Conservation (phyloP, 768 basidiomycete genomes). For the Sistotremastrum niveocremeum region DNA sequence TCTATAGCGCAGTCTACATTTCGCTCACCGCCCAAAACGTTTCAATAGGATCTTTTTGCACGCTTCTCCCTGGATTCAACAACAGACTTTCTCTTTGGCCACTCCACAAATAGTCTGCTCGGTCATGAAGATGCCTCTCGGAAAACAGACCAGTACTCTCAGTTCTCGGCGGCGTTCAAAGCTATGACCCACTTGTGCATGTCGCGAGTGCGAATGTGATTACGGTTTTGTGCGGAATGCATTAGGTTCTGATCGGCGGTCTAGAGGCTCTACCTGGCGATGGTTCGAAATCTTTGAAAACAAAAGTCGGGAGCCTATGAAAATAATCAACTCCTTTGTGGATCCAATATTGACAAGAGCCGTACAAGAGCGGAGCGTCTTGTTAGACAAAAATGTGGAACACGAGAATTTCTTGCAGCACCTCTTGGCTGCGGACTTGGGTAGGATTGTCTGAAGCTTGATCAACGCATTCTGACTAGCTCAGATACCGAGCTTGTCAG, state of each 20-base stretch:
- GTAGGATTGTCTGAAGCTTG: not conserved
- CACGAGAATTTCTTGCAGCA: slow-evolving; percentile 10
- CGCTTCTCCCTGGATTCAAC: slow-evolving; percentile 14
- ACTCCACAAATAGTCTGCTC: slow-evolving; percentile 2
- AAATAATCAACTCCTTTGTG: slow-evolving; percentile 8
- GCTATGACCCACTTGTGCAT: slow-evolving; percentile 1
- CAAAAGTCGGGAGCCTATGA: slow-evolving; percentile 6
- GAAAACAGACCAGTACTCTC: not conserved
- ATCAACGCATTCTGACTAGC: not conserved
- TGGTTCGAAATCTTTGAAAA: slow-evolving; percentile 12
- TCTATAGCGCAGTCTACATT: not conserved
- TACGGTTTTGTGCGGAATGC: not conserved
- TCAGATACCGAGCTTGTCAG: slow-evolving; percentile 18
- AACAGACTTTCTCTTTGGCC: slow-evolving; percentile 15
- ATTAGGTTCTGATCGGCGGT: not conserved
- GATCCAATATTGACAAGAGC: slow-evolving; percentile 11
- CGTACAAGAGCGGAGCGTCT: not conserved
- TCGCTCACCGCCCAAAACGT: not conserved
- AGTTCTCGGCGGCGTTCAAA: slow-evolving; percentile 8
- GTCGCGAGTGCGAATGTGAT: slow-evolving; percentile 8
- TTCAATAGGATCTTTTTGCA: slow-evolving; percentile 8
- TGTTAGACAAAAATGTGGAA: slow-evolving; percentile 1
- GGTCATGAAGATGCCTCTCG: not conserved
- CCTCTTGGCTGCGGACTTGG: slow-evolving; percentile 9
- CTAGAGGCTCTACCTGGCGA: slow-evolving; percentile 12